Conservation (phyloP, 2,329 filamentous ascomycete species). For the Trichoderma sp. region DNA sequence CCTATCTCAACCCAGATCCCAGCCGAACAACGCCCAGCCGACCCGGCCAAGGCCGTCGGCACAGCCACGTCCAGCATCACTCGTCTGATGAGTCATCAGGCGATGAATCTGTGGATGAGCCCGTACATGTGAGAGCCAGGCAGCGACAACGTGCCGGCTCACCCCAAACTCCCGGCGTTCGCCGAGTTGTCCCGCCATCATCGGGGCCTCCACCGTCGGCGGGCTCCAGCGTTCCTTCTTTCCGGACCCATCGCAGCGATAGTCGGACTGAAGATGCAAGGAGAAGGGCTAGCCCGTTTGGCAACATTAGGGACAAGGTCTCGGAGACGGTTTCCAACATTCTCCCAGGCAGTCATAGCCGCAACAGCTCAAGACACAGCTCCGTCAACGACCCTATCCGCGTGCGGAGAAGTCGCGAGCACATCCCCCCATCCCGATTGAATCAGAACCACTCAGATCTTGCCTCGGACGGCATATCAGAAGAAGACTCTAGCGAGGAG, state of each 20-base stretch:
- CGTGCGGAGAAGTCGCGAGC: constrained; percentile 40
- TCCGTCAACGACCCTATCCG: constrained; percentile 33
- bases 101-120: constrained; percentile 34
- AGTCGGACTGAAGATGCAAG: constrained; percentile 36
- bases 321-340: constrained; percentile 45
- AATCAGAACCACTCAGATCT: constrained; percentile 43
- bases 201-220: constrained; percentile 30
- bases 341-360: constrained; percentile 38
- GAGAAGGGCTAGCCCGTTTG: constrained; percentile 38
- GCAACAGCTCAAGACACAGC: constrained; percentile 36
- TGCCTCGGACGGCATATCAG: constrained; percentile 37
- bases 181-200: constrained; percentile 34
- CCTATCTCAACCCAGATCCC: constrained; percentile 37
- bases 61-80: constrained; percentile 48
- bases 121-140: constrained; percentile 26
- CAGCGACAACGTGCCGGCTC: constrained; percentile 28
- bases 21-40: constrained; percentile 30
- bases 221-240: constrained; percentile 25
- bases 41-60: constrained; percentile 39
- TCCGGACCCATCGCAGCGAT: constrained; percentile 36
- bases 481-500: constrained; percentile 35
- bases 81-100: constrained; percentile 42
- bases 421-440: constrained; percentile 40
- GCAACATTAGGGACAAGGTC: constrained; percentile 42
- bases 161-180: constrained; percentile 32